These are phyloP conservation scores for Paxillus ammoniavirescens DNA, from an alignment of 768 basidiomycete genomes.

Conservation along the genomic window DNA sequence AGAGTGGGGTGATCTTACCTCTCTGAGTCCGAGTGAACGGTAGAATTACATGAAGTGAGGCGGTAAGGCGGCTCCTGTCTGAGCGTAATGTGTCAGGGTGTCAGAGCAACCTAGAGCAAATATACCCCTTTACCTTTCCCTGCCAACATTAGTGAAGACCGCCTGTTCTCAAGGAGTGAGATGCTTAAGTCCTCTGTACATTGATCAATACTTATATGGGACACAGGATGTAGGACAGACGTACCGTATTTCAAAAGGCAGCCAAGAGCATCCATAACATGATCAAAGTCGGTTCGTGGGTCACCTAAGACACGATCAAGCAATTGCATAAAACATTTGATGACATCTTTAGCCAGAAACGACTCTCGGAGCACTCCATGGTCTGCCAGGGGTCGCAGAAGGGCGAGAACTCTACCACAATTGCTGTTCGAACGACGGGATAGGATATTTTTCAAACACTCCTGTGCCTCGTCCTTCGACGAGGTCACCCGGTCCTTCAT, in stretches of 20 bases:
- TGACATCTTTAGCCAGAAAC: slow-evolving; percentile 14
- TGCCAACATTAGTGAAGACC: slow-evolving; percentile 16
- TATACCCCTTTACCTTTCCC: slow-evolving; percentile 7
- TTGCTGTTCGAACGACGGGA: slow-evolving; percentile 13
- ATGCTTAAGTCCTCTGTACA: slow-evolving; percentile 10
- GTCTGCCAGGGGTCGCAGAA: slow-evolving; percentile 20
- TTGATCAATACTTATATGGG: neutral
- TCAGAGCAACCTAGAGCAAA: neutral
- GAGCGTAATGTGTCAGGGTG: neutral
- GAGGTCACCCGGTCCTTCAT: too few relatives aligned
- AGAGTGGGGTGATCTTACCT: slow-evolving; percentile 5
- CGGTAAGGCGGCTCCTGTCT: slow-evolving; percentile 11
- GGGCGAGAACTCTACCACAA: slow-evolving; percentile 18
- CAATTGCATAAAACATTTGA: slow-evolving; percentile 11
- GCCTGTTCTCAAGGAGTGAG: neutral
- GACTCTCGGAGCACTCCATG: slow-evolving; percentile 10
- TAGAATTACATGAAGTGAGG: slow-evolving; percentile 18
- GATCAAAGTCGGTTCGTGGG: slow-evolving; percentile 9
- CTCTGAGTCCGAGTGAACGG: slow-evolving; percentile 15
- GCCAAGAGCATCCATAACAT: slow-evolving; percentile 22
- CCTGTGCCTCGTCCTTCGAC: slow-evolving; percentile 11
- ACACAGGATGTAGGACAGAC: neutral
- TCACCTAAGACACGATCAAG: slow-evolving; percentile 11
- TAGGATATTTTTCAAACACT: slow-evolving; percentile 11
- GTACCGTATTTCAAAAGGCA: slow-evolving; percentile 17